Evolutionary conservation across 2,329 filamentous ascomycete species (phyloP), one percentile per base, ranked within the genome.

Genomic region (Botrytis galanthina): DNA sequence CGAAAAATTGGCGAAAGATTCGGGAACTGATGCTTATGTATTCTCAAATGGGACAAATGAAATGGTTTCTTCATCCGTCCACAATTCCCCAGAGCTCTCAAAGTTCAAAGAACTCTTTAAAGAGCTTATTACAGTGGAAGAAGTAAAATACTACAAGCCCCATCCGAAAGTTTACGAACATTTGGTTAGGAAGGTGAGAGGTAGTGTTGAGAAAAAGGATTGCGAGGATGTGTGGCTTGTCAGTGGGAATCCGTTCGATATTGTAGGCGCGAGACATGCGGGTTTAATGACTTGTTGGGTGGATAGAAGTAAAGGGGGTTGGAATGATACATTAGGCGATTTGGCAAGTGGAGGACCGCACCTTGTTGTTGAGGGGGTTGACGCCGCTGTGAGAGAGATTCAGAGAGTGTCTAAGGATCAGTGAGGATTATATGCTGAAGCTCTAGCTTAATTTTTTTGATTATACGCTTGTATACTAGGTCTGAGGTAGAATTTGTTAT

Each of bases 171-270:
- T 87, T 2, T 94, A 94, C 78, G 75, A 83, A n/a, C 84, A 91
- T 79, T 74, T 80, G 18, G 75, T 75, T 14, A 68, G 73, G 69
- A 77, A 76, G 51, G 77, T 78, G 12, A 78, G 78, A 22, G 78
- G 79, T 57, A 82, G 81, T 81, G 80, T 1, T 82, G 74, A 44
- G 32, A 75, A 64, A n/a, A 74, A 75, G 62, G 54, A 84, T 29
- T 83, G 85, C 75, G 82, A 80, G 1, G 83, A 86, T 39, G 84
- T 93, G 22, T 93, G 91, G 90, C 81, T 94, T 12, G 86, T 95
- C 9, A 92, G 87, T 76, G 88, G 88, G 1, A 94, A 94, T 79
- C 89, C 92, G 3, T 94, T 94, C 79, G 92, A 94, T 80, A 83
- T 92, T 26, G 86, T 90, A 0, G 92, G 92, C 0, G 90, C 91